Evolutionary conservation across 768 basidiomycete species (phyloP), one percentile per base, ranked within the genome.

Genomic region (Cystofilobasidium ferigula): DNA sequence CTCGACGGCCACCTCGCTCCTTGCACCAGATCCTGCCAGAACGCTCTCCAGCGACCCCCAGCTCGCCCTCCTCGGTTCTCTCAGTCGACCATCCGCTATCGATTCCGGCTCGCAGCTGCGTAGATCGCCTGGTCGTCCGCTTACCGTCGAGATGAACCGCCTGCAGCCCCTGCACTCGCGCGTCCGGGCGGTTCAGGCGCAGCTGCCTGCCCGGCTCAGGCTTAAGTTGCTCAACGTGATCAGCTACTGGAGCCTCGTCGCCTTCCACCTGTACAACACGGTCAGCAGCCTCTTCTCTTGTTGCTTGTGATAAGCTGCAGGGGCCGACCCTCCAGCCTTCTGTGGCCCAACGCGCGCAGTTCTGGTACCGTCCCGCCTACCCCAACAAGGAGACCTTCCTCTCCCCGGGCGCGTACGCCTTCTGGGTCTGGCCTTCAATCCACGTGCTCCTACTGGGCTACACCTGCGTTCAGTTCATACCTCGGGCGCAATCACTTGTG

Each of bases 361-460:
- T 60, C 43, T 43, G 14, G 18, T 60, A 60, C 58, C n/a, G 30
- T 26, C 58, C 58, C 10, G 58, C 7, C 3, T 62, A 45, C 42
- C 60, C 65, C 12, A 28, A 61, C 53, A 89, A 89, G 75, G 85
- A 87, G 71, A 95, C 93, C 0, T 97, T 92, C 76, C 79, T 98
- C 65, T 95, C 92, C 1, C 94, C 94, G n/a, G 88, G 89, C 30
- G 84, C 86, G 32, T 95, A 88, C 84, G 86, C 88, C 1, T 94
- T 91, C 79, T 82, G 86, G 78, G 86, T 92, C 74, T 94, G 91
- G 87, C 84, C 88, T 45, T 77, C 91, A 67, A 90, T 94, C 72
- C 92, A 99, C 77, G 71, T 93, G 40, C 83, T 98, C 56, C 83
- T 97, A 48, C 83, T 98, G 54, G 92, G 93, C 26, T 89, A 86